Base-by-base conservation (phyloP, 1,284 basidiomycete genomes). In the Cryptococcus sp. region DNA sequence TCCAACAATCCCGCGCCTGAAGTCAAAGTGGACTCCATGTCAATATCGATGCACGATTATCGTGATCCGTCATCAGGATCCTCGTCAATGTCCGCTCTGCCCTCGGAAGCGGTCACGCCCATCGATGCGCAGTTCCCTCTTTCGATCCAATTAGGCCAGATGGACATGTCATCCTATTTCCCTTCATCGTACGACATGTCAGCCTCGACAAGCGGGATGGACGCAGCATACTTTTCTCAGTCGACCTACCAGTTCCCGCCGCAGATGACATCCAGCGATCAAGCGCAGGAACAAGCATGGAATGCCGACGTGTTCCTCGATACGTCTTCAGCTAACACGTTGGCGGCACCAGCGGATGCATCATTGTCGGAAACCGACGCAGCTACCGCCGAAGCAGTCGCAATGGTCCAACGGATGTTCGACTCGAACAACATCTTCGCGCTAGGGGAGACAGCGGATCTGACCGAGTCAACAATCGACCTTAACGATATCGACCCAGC, bases 371-470 rank as follows among this genome's bases (percentile, higher is more conserved):
- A n/a, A 17, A 17, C 25, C 48, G 48, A 50, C 17, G n/a, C 20
- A 22, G 19, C 35, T 23, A 38, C 31, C 17, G 53, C 39, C 5
- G 57, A 54, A 27, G 53, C 57, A 7, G 22, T 55, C 25, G 53
- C 41, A 23, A 53, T 53, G 25, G 53, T 59, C 23, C 57, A 55
- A 35, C 39, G 47, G 20, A 57, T 61, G 56, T 54, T 57, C 46
- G 60, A 61, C 45, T 51, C 53, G 42, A 63, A 63, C 46, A 63
- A 63, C 50, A 60, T 63, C 40, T 63, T 63, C 46, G 54, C 57
- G 16, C 27, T 63, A 5, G 61, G 57, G 38, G 57, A 56, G 40
- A 46, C 58, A 16, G 56, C 53, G 15, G 61, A 57, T 17, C 57
- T 63, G 57, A 53, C 47, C 41, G 54, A 59, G 35, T 51, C 59